Base-by-base conservation (phyloP, 495 filamentous ascomycete species). In the Chaetomium tenue region DNA sequence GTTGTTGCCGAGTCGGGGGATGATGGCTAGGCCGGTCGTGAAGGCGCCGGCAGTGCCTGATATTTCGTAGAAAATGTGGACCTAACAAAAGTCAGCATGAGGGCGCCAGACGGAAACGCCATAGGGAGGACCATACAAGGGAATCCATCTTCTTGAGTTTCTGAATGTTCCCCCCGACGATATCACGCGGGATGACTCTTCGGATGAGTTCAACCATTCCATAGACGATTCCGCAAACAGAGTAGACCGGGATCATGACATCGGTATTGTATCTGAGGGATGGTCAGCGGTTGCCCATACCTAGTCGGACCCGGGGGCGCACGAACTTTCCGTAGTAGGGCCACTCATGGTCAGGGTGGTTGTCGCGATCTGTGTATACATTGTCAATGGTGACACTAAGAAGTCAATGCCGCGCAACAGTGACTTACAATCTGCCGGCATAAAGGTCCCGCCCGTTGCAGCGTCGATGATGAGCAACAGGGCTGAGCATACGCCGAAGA, bases 201-300 rank as follows among this genome's bases (percentile, higher is more conserved):
- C 78, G 75, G 28, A 82, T 77, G 47, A 80, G 68, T 64, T 82
- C 79, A 13, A 82, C 75, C 79, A 82, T 81, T 20, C 79, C 77
- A 37, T 79, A 77, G 3, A 61, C 67, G 5, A 77, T 61, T 18
- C 69, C 73, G 25, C 69, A 69, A 22, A 77, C 61, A 48, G 71
- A 75, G 66, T 79, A 81, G 13, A 80, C 68, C 0, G 79, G 77
- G 39, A 81, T 79, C 55, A 81, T 78, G 48, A 67, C 74, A 58
- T 80, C 74, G 23, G 75, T 77, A 50, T 76, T 74, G 72, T 78
- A 81, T 7, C 53, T 54, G 18, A 9, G 9, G 23, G 50, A 47
- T 18, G 40, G 39, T 25, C 4, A 37, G 15, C 16, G n/a, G 7
- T 1, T n/a, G 5, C 1, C 13, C 13, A 44, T 37, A 2, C 11